Evolutionary conservation across 129 eudicot genomes (phyloP), one percentile per base, ranked within the genome.

Genomic region (Oenanthe sinensis): DNA sequence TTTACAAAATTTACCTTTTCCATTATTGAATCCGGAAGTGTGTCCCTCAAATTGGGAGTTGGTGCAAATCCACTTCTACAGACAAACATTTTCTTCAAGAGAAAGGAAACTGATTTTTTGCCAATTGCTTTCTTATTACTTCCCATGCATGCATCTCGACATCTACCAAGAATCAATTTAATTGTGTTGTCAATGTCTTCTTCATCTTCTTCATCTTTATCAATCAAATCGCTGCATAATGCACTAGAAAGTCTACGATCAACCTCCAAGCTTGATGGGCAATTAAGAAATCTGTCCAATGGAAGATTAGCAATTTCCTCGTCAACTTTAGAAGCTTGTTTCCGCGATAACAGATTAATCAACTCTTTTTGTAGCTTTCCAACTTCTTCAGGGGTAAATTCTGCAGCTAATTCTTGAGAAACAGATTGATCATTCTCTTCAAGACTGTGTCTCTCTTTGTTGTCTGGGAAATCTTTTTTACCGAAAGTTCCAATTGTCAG

Each of bases 251-350:
- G 80, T 22, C 93, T 88, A 8, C 98, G 90, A 79, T 90, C 93
- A 5, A 94, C 97, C 83, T 95, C 98, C 86, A 95, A 88, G 90
- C 96, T 95, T 30, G 98, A 95, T 39, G 98, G 98, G 84, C 98
- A 95, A 81, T 95, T 95, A 6, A 95, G 98, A 82, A 95, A 95
- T 88, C 96, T 91, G 65, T 95, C 98, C 79, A 95, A 77, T 10
- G 98, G 98, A 48, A 95, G 90, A 80, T 90, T 91, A 83, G 85
- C 84, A 44, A 28, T 72, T 80, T 87, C 83, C 54, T 82, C 89
- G 26, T 80, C 84, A 39, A 82, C 84, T 79, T 84, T 84, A 52
- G 92, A 65, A 69, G 86, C 85, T 39, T 92, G 92, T 84, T 95
- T 95, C 76, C 89, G 82, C 11, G 88, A 70, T 74, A 95, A 78